phyloP scores from a whole-genome alignment of 75 land plant genomes.

The Picea glauca region DNA sequence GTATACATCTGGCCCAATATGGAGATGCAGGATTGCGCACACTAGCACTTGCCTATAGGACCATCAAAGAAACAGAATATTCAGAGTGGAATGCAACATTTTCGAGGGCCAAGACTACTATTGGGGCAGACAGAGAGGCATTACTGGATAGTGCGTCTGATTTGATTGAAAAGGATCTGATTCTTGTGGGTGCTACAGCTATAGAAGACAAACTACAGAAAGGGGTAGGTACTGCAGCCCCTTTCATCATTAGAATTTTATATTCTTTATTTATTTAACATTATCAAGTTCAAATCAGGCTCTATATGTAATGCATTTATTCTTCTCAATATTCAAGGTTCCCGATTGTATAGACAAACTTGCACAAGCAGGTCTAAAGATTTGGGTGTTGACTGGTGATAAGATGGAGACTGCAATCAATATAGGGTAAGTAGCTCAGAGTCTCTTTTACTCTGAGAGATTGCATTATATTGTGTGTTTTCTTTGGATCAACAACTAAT shows the following conservation, averaged over 20 bases:
- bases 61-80: constrained; percentile 58
- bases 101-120: constrained; percentile 62
- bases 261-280: not conserved
- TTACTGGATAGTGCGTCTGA: constrained; percentile 63
- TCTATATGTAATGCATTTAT: not conserved
- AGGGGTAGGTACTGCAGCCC: constrained; percentile 39
- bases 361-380: constrained; percentile 86
- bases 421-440: constrained; percentile 55
- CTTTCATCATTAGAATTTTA: not conserved
- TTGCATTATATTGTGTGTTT: not conserved
- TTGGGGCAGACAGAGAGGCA: constrained; percentile 62
- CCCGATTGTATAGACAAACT: constrained; percentile 84
- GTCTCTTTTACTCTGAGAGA: not conserved
- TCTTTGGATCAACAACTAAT: not conserved
- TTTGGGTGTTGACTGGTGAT: constrained; percentile 93
- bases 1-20: constrained; percentile 56
- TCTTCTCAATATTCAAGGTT: constrained; percentile 41
- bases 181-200: constrained; percentile 85
- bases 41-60: constrained; percentile 64
- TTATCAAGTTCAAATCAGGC: not conserved
- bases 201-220: constrained; percentile 84
- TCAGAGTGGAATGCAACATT: constrained; percentile 68
- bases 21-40: constrained; percentile 89
- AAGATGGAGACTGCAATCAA: constrained; percentile 94
- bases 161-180: constrained; percentile 72